phyloP scores from a whole-genome alignment of 495 filamentous ascomycete species.

The Durotheca rogersii region DNA sequence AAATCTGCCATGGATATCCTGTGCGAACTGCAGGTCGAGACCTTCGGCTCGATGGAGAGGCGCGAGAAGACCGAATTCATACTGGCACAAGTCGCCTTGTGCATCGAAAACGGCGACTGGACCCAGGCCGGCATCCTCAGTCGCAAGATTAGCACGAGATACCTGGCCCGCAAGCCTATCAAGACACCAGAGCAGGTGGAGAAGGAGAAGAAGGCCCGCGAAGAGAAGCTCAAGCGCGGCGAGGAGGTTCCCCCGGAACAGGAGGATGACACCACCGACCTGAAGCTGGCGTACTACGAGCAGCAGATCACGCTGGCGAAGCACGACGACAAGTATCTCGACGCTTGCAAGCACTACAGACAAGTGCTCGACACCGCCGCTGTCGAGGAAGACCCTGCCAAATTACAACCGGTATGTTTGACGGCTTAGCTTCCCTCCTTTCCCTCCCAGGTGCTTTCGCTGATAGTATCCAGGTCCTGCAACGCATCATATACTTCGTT shows the following conservation, averaged over 20 bases:
- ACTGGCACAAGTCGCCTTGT: slow-evolving; percentile 88
- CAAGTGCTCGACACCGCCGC: slow-evolving; percentile 94
- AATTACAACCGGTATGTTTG: slow-evolving; percentile 73
- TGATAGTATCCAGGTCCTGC: slow-evolving; percentile 65
- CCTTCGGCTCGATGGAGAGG: slow-evolving; percentile 95
- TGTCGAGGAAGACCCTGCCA: slow-evolving; percentile 82
- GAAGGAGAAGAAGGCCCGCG: slow-evolving; percentile 81
- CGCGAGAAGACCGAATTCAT: slow-evolving; percentile 99
- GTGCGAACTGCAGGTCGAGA: slow-evolving; percentile 97
- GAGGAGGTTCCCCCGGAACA: slow-evolving; percentile 75
- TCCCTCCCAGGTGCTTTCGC: slow-evolving; percentile 6
- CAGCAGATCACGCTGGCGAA: slow-evolving; percentile 93
- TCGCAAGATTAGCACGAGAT: slow-evolving; percentile 94
- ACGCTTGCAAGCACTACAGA: slow-evolving; percentile 94
- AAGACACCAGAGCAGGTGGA: slow-evolving; percentile 83
- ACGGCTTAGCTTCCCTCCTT: background rate
- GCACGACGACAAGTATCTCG: slow-evolving; percentile 95
- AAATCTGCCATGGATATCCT: slow-evolving; percentile 87
- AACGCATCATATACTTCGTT: slow-evolving; percentile 94
- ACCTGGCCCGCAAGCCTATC: slow-evolving; percentile 84
- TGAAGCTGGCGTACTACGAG: slow-evolving; percentile 95
- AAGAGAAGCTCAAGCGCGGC: slow-evolving; percentile 73
- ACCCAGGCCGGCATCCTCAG: slow-evolving; percentile 91
- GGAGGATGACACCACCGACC: slow-evolving; percentile 89
- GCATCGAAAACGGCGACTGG: slow-evolving; percentile 95